Percentiles rank a stretch among this genome's conserved stretches.
phyloP scores from a whole-genome alignment of 805 yeast species.

The Cephaloascus fragrans region DNA sequence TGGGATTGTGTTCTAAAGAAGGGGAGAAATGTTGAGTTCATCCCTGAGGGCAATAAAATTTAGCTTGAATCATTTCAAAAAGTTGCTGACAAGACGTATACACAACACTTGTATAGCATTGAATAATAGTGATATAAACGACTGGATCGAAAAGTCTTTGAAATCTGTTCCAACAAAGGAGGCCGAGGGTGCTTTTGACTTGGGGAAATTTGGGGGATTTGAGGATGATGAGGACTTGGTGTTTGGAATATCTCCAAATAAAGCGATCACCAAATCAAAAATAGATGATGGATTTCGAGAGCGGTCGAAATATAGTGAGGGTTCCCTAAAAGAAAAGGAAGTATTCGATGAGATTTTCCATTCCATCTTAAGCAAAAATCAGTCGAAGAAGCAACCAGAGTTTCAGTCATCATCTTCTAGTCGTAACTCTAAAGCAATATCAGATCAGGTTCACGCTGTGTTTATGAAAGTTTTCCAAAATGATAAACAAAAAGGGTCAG shows the following conservation, averaged over 20 bases:
- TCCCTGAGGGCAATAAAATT: too few relatives aligned
- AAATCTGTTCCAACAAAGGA: too few relatives aligned
- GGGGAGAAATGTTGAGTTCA: too few relatives aligned
- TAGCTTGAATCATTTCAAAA: too few relatives aligned
- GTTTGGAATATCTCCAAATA: too few relatives aligned
- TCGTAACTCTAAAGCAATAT: background rate
- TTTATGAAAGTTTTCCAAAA: background rate
- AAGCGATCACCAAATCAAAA: background rate
- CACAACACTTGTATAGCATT: too few relatives aligned
- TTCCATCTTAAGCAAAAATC: background rate
- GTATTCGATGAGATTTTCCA: background rate
- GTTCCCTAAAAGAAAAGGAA: background rate
- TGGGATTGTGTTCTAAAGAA: too few relatives aligned
- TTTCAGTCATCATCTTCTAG: background rate
- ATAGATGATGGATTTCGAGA: background rate
- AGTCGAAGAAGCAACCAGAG: background rate
- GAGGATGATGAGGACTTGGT: background rate
- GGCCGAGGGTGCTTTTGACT: background rate
- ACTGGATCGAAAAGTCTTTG: background rate
- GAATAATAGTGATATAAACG: background rate
- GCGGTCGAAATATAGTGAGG: background rate
- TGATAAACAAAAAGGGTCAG: background rate
- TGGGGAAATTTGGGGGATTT: background rate
- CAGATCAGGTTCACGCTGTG: background rate
- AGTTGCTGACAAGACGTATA: too few relatives aligned